Evolutionary conservation across 179 eudicot genomes (phyloP), one percentile per base, ranked within the genome.

Genomic region (Beta macrorhiza): DNA sequence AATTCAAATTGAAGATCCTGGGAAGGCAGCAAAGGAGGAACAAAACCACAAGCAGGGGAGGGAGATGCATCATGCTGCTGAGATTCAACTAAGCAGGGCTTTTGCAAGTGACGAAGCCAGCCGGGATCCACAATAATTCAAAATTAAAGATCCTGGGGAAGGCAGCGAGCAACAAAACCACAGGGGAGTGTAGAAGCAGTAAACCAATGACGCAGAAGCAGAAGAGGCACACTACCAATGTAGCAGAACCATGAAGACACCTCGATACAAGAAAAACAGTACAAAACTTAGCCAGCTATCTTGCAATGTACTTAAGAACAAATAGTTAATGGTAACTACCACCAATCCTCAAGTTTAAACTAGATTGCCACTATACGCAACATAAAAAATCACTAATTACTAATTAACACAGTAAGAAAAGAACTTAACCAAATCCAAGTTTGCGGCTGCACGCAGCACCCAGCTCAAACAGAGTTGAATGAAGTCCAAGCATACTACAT

Each of bases 211-310:
- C 32, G 83, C 80, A 88, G 80, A 81, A 82, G 82, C 90, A 85
- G 87, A 88, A 86, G 88, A 79, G 74, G 88, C 83, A 85, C 81
- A 85, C 80, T 79, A 80, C 84, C 84, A 84, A 85, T 82, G 90
- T 75, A 71, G 88, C 80, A 86, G 83, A 86, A 84, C 88, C 91
- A 86, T 52, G 94, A 83, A 82, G 91, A 93, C 83, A 94, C 98
- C 98, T 94, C 98, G 83, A 90, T 91, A 94, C 89, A 94, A 88
- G 84, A 93, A 90, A 86, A 90, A 86, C 87, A 89, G 81, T 83
- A 87, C 87, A 88, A 83, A 85, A n/a, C 79, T 89, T 92, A 87
- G 91, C 89, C 86, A 87, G 70, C 84, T 68, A 78, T 87, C 83
- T 63, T 79, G 70, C 73, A 68, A 73, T 68, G 85, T 78, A 82